These are phyloP conservation scores for Cucumis melo DNA, from an alignment of 306 rosid genomes.

Conservation along the genomic window DNA sequence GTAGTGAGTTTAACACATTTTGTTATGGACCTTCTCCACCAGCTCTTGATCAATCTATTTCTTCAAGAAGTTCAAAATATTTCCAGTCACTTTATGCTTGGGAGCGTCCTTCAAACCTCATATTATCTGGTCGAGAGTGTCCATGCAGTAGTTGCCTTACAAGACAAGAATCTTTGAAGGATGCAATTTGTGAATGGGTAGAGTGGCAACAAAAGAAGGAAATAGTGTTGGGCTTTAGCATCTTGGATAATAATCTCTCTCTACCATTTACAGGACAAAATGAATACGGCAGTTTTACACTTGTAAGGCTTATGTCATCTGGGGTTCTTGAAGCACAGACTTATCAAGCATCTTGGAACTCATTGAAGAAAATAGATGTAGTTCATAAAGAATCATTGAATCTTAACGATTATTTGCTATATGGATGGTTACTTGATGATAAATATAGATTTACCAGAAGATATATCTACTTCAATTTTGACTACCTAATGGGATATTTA, in stretches of 20 bases:
- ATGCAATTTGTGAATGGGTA: conserved; percentile 56
- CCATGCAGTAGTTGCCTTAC: conserved; percentile 46
- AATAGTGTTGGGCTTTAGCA: conserved; percentile 49
- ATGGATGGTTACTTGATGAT: conserved; percentile 21
- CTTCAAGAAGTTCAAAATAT: conserved; percentile 23
- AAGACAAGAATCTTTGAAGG: conserved; percentile 41
- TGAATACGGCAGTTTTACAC: conserved; percentile 51
- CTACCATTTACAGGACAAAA: conserved; percentile 29
- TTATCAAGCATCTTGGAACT: conserved; percentile 36
- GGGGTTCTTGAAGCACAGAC: conserved; percentile 60
- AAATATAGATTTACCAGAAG: conserved; percentile 25
- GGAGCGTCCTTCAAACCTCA: conserved; percentile 44
- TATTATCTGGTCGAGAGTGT: conserved; percentile 31
- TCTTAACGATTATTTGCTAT: conserved; percentile 23
- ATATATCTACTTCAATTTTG: conserved; percentile 30
- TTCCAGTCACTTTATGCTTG: conserved; percentile 34
- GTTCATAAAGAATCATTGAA: conserved; percentile 15
- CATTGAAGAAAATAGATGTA: conserved; percentile 14
- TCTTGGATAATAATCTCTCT: conserved; percentile 30
- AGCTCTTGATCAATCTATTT: conserved; percentile 16
- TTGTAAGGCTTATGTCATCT: conserved; percentile 48
- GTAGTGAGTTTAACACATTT: conserved; percentile 37
- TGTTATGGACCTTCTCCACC: conserved; percentile 43
- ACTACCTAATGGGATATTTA: conserved; percentile 32
- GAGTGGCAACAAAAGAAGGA: conserved; percentile 69